phyloP scores from a whole-genome alignment of 2,329 filamentous ascomycete species.

The Sclerotinia subarctica region DNA sequence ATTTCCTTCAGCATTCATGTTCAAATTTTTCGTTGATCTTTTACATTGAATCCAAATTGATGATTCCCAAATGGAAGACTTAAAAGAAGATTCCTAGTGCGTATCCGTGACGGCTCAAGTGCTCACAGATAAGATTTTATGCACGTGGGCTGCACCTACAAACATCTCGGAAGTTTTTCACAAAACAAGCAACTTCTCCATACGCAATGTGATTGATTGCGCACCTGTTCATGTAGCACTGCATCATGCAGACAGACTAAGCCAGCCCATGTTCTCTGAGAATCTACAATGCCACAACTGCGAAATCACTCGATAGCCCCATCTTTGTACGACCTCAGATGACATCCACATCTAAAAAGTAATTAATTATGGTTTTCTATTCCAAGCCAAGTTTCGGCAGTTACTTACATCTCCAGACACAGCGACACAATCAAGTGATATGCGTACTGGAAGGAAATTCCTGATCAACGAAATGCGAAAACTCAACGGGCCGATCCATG shows the following conservation, averaged over 20 bases:
- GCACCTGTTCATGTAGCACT: slow-evolving; percentile 2
- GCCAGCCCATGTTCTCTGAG: background rate
- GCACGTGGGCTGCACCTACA: background rate
- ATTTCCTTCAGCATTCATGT: background rate
- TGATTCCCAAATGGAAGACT: no score
- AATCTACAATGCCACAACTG: slow-evolving; percentile 13
- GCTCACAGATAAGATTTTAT: background rate
- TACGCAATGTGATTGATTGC: background rate
- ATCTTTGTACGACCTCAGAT: background rate
- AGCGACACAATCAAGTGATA: background rate
- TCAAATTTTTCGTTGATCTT: background rate
- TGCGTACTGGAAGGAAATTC: background rate
- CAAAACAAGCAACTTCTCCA: slow-evolving; percentile 1
- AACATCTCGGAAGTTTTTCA: background rate
- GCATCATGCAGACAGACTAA: background rate
- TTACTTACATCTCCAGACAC: background rate
- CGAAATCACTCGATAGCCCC: background rate
- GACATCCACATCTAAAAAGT: background rate
- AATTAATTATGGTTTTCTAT: background rate
- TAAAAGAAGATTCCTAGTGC: no score
- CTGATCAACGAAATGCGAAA: background rate
- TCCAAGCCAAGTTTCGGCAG: slow-evolving; percentile 2
- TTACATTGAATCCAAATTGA: background rate
- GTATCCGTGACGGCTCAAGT: background rate
- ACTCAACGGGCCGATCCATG: slow-evolving; percentile 13